Evolutionary conservation across 345 rosid genomes (phyloP), one percentile per base, ranked within the genome.

Genomic region (Hirschfeldia incana): DNA sequence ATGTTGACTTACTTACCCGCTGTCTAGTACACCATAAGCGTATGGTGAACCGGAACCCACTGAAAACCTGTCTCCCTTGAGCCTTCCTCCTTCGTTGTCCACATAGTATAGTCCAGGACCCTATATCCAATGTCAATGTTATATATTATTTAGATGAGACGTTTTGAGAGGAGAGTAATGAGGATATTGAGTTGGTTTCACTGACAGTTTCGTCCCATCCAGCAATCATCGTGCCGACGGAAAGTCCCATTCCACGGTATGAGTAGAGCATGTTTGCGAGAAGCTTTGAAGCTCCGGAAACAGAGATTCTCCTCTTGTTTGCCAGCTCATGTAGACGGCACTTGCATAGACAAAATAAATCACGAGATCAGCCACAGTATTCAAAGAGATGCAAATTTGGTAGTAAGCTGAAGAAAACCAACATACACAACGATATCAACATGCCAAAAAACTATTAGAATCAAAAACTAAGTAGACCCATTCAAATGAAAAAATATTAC

Each of bases 31-130:
- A 79, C 99, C 99, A 59, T 96, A 96, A 39, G 98, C 99, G 79
- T 96, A 96, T 12, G 99, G 99, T 44, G 99, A 96, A 80, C 99
- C 99, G 57, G 99, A 96, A 70, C 98, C 99, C 42, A 93, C 99
- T n/a, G 99, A 96, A 80, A 96, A 96, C 49, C 94, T 87, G 64
- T 85, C 87, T 81, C 99, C 98, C 76, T 96, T 96, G 80, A 93
- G 81, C 84, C 99, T 88, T 84, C 98, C 98, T 59, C 99, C 99
- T 86, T 96, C 98, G 66, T 94, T 96, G 86, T 96, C 99, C 46
- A 96, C 99, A 76, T 96, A 96, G 76, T 96, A 96, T 8, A 96
- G 80, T 55, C 95, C 98, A 69, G 99, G 99, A 83, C 99, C 99
- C 99, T 96, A 79, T 78, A 78, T 61, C 36, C 49, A 36, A 60